Evolutionary conservation across 768 basidiomycete species (phyloP).

Genomic region (Termitomyces sp.): DNA sequence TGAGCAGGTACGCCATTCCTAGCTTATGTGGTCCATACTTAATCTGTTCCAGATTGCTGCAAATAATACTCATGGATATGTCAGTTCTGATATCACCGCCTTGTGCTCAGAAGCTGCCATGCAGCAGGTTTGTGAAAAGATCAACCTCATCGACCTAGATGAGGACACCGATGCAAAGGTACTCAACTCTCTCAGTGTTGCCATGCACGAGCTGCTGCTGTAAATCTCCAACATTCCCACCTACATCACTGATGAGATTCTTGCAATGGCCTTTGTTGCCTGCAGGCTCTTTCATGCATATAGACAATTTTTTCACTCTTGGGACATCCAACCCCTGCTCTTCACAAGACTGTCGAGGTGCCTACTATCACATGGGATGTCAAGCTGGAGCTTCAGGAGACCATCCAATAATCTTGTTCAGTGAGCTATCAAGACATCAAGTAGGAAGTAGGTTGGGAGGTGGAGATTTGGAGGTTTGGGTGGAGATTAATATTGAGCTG

Average conservation of each 20-base stretch:
- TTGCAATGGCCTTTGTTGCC: too few species aligned
- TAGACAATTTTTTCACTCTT: constrained; percentile 99
- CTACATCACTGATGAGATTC: too few species aligned
- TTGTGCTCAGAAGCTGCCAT: constrained; percentile 99
- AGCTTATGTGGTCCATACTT: not conserved
- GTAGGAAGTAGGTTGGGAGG: too few species aligned
- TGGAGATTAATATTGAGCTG: too few species aligned
- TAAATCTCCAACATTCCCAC: too few species aligned
- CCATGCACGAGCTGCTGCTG: too few species aligned
- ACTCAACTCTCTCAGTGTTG: constrained; percentile 96
- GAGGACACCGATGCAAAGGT: constrained; percentile 99
- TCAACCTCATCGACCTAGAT: constrained; percentile 94
- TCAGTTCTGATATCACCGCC: constrained; percentile 96
- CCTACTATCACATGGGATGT: constrained; percentile 99
- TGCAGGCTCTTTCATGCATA: too few species aligned
- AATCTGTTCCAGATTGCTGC: constrained; percentile 75
- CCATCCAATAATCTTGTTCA: constrained; percentile 99
- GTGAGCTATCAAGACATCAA: too few species aligned
- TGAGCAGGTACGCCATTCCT: constrained; percentile 61
- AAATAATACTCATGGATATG: constrained; percentile 99
- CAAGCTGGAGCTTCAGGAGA: constrained; percentile 98
- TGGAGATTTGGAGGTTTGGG: too few species aligned
- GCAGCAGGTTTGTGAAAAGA: constrained; percentile 99
- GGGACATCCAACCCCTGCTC: constrained; percentile 97
- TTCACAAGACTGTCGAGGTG: constrained; percentile 99